Conservation (phyloP, 768 basidiomycete species). For the Astraeus odoratus region DNA sequence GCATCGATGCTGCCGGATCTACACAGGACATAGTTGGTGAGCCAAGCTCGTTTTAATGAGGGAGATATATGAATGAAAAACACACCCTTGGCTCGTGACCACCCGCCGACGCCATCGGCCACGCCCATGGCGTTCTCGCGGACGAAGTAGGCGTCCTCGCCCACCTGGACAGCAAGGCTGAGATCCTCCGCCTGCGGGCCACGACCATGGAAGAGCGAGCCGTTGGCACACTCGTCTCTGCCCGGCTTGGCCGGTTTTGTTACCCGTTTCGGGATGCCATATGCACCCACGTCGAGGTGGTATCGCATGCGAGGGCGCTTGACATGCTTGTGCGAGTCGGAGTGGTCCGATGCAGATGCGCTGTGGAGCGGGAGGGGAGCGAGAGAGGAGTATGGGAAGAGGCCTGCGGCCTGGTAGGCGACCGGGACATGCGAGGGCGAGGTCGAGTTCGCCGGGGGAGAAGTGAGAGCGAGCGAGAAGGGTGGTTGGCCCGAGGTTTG, state of each 20-base stretch:
- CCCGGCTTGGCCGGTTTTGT: conserved; percentile 24
- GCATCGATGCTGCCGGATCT: conserved; percentile 18
- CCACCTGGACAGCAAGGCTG: conserved; percentile 66
- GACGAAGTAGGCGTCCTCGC: conserved; percentile 89
- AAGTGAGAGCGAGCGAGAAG: conserved; percentile 39
- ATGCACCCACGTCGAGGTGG: conserved; percentile 72
- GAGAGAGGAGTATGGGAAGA: conserved; percentile 32
- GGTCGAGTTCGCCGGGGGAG: conserved; percentile 32
- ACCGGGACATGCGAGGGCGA: conserved; percentile 23
- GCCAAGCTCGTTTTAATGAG: conserved; percentile 9
- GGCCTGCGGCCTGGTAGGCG: conserved; percentile 25
- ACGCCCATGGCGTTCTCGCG: conserved; percentile 85
- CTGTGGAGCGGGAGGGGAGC: conserved; percentile 24
- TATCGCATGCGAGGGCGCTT: conserved; percentile 32
- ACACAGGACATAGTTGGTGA: background rate
- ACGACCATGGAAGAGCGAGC: conserved; percentile 20
- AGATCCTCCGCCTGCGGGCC: conserved; percentile 29
- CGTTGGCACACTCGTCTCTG: conserved; percentile 12
- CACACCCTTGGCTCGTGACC: conserved; percentile 48
- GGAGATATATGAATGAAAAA: conserved; percentile 5
- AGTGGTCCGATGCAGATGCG: conserved; percentile 20
- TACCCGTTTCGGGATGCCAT: conserved; percentile 70
- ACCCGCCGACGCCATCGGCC: conserved; percentile 93
- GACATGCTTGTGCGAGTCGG: conserved; percentile 22
- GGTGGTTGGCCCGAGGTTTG: conserved; percentile 28